phyloP scores from a whole-genome alignment of 371 early-diverging fungal genomes.

The Paraphysoderma sedebokerense region DNA sequence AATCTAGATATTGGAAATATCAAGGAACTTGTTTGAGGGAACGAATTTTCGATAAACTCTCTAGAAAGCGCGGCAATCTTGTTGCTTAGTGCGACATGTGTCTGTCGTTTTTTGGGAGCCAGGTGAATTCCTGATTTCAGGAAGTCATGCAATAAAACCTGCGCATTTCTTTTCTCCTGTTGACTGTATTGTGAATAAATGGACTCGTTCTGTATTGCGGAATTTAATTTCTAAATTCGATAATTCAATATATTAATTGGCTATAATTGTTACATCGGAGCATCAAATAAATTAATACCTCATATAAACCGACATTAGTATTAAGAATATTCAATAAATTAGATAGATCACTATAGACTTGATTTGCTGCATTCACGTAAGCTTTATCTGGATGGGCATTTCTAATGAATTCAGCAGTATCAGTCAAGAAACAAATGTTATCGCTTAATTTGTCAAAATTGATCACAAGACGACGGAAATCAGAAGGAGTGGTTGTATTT shows the following conservation, averaged over 20 bases:
- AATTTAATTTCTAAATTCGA: slow-evolving; percentile 32
- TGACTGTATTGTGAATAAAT: slow-evolving; percentile 31
- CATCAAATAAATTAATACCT: slow-evolving; percentile 31
- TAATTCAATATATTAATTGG: neutral
- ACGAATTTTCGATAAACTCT: slow-evolving; percentile 50
- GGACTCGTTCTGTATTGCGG: slow-evolving; percentile 33
- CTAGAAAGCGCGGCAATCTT: slow-evolving; percentile 60
- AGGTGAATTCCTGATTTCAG: slow-evolving; percentile 89
- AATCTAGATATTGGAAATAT: too few relatives aligned
- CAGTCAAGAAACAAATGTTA: slow-evolving; percentile 74
- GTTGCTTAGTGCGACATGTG: slow-evolving; percentile 67
- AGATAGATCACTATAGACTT: slow-evolving; percentile 51
- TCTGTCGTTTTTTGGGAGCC: slow-evolving; percentile 34
- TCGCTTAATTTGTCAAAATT: slow-evolving; percentile 79
- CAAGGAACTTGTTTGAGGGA: too few relatives aligned
- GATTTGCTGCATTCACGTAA: slow-evolving; percentile 57
- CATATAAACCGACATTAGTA: slow-evolving; percentile 66
- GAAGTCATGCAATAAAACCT: slow-evolving; percentile 73
- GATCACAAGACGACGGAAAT: slow-evolving; percentile 54
- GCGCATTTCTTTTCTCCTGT: slow-evolving; percentile 62
- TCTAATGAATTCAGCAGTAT: slow-evolving; percentile 80
- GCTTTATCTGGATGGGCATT: slow-evolving; percentile 64
- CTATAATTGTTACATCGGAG: too few relatives aligned
- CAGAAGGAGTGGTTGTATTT: slow-evolving; percentile 9
- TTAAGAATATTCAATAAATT: slow-evolving; percentile 83